These are phyloP conservation scores for Pseudogymnoascus verrucosus DNA, from an alignment of 2,329 filamentous ascomycete species.

Conservation along the genomic window DNA sequence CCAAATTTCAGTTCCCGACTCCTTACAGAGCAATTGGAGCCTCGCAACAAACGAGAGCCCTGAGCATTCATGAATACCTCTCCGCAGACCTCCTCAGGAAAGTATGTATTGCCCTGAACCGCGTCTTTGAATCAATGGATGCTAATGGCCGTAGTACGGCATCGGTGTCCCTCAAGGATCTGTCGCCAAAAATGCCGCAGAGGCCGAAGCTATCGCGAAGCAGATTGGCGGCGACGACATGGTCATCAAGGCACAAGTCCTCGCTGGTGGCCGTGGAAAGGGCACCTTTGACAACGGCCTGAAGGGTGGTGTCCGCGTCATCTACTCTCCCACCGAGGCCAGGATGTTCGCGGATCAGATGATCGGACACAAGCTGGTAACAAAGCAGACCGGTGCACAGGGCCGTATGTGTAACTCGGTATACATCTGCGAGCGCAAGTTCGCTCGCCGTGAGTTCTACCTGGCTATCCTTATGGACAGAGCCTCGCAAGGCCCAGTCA, in stretches of 20 bases:
- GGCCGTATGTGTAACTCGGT: conserved; percentile 95
- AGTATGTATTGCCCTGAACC: conserved; percentile 34
- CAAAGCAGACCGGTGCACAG: conserved; percentile 93
- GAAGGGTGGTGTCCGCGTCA: conserved; percentile 96
- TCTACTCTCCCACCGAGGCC: conserved; percentile 94
- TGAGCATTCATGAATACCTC: conserved; percentile 98
- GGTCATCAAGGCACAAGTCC: conserved; percentile 99
- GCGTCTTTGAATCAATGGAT: conserved; percentile 17
- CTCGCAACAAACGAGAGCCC: conserved; percentile 71
- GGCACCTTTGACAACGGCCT: conserved; percentile 96
- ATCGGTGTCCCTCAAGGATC: conserved; percentile 85
- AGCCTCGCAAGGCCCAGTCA: conserved; percentile 80
- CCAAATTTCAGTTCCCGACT: conserved; percentile 36
- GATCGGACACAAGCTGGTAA: conserved; percentile 99
- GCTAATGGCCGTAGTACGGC: conserved; percentile 63
- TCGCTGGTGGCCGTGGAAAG: conserved; percentile 96
- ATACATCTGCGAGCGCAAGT: conserved; percentile 99
- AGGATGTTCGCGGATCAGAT: conserved; percentile 98
- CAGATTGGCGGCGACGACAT: conserved; percentile 89
- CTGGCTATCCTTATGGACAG: conserved; percentile 98
- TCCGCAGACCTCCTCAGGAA: conserved; percentile 82
- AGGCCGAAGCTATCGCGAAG: conserved; percentile 89
- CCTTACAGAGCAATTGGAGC: conserved; percentile 53
- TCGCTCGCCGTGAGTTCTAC: conserved; percentile 97
- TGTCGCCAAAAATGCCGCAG: conserved; percentile 73